These are phyloP conservation scores for Acorus calamus DNA, from an alignment of 106 monocot genomes.

Conservation along the genomic window DNA sequence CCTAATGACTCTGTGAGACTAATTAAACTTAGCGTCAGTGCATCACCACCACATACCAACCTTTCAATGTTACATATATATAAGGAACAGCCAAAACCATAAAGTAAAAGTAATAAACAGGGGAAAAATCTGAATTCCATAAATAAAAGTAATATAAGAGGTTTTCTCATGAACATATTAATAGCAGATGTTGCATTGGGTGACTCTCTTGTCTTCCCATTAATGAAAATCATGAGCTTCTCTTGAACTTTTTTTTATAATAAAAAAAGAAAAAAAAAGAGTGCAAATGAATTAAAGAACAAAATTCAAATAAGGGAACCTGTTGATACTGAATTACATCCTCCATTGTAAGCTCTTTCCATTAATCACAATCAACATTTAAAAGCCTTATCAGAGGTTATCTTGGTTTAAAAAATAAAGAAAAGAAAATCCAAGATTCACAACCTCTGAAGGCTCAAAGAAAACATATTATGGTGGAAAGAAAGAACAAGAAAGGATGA, in stretches of 20 bases:
- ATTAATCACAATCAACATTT: background rate
- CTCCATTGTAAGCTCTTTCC: slow-evolving; percentile 21
- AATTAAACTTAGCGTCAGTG: no score
- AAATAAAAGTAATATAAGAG: no score
- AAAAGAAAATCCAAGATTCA: background rate
- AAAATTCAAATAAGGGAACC: background rate
- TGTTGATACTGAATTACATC: slow-evolving; percentile 4
- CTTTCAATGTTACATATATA: no score
- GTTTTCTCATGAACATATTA: no score
- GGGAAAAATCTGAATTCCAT: no score
- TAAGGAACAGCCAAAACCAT: no score
- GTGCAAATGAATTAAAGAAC: background rate
- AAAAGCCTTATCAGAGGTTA: background rate
- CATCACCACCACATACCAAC: no score
- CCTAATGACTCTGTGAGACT: no score
- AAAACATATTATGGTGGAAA: slow-evolving; percentile 6
- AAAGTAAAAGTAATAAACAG: no score
- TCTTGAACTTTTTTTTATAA: background rate
- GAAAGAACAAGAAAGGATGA: slow-evolving; percentile 23
- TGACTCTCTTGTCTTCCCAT: background rate
- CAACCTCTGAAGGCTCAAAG: background rate
- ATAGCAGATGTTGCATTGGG: background rate
- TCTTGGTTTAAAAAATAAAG: background rate
- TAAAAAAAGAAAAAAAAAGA: background rate
- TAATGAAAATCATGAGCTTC: slow-evolving; percentile 19